Percentiles rank a stretch among this genome's conserved stretches.
phyloP scores from a whole-genome alignment of 164 flowering plant genomes.

The Cinnamomum micranthum region DNA sequence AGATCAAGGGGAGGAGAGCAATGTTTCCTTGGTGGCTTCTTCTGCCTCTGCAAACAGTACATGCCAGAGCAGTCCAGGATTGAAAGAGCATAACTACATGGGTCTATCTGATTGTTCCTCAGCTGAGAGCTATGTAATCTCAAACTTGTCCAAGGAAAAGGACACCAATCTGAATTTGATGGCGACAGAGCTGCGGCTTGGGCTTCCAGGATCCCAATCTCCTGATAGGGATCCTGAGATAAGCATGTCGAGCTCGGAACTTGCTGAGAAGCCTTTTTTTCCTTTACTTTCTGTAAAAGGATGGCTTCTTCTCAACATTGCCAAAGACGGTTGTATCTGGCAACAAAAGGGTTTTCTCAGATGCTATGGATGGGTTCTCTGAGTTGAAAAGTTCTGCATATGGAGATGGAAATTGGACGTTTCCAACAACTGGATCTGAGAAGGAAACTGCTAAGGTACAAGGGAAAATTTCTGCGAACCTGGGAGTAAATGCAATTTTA shows the following conservation, averaged over 20 bases:
- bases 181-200: conserved; percentile 88
- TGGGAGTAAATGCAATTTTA: conserved; percentile 20
- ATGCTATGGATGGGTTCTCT: conserved; percentile 59
- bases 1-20: conserved; percentile 48
- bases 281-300: conserved; percentile 66
- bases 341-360: conserved; percentile 83
- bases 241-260: conserved; percentile 32
- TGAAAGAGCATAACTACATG: conserved; percentile 74
- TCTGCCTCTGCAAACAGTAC: conserved; percentile 39
- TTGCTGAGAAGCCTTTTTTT: conserved; percentile 78
- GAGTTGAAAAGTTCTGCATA: conserved; percentile 34
- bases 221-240: conserved; percentile 58
- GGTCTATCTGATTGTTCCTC: conserved; percentile 81
- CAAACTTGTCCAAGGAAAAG: conserved; percentile 40
- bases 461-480: conserved; percentile 33
- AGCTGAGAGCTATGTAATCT: conserved; percentile 66
- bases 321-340: conserved; percentile 57
- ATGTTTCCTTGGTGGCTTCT: conserved; percentile 38
- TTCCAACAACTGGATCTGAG: conserved; percentile 32
- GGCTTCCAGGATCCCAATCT: conserved; percentile 92
- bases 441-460: conserved; percentile 38
- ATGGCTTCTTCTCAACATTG: conserved; percentile 36
- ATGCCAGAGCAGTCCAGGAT: conserved; percentile 34
- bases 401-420: conserved; percentile 60
- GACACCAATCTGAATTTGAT: conserved; percentile 55